Evolutionary conservation across 1,284 basidiomycete species (phyloP).

Genomic region (Rhodotorula glutinis): DNA sequence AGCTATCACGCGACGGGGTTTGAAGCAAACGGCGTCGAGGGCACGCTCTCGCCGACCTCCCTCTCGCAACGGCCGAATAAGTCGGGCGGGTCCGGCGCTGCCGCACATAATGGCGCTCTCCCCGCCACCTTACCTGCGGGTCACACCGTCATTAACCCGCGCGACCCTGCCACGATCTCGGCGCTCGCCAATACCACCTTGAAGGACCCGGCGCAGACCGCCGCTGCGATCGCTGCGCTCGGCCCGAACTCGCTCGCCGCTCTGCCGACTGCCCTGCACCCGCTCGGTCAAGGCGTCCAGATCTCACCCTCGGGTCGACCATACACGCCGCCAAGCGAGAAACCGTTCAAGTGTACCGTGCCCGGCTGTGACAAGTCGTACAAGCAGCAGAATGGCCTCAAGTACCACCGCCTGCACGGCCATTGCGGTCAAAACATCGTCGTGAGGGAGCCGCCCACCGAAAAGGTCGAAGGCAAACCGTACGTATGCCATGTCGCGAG

Average conservation of each 20-base stretch:
- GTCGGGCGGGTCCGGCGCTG: neutral
- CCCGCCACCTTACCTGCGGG: neutral
- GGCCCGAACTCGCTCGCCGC: slow-evolving; percentile 30
- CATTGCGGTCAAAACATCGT: slow-evolving; percentile 82
- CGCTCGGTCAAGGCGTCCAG: slow-evolving; percentile 38
- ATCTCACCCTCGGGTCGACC: slow-evolving; percentile 38
- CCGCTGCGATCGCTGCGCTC: slow-evolving; percentile 29
- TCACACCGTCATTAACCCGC: slow-evolving; percentile 19
- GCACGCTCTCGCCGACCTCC: neutral
- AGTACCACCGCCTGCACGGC: slow-evolving; percentile 94
- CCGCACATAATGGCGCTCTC: neutral
- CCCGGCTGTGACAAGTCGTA: slow-evolving; percentile 97
- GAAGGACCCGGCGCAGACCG: slow-evolving; percentile 26
- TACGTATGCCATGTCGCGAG: slow-evolving; percentile 80
- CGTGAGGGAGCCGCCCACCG: slow-evolving; percentile 63
- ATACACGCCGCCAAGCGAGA: slow-evolving; percentile 52
- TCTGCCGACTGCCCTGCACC: slow-evolving; percentile 34
- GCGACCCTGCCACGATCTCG: slow-evolving; percentile 24
- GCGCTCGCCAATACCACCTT: slow-evolving; percentile 24
- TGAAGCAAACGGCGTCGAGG: neutral
- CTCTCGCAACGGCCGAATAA: slow-evolving; percentile 15
- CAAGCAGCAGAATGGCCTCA: slow-evolving; percentile 94
- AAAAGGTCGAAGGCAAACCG: slow-evolving; percentile 63
- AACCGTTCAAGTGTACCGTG: slow-evolving; percentile 95
- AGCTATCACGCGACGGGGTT: too few relatives aligned